Conservation (phyloP, 2,329 filamentous ascomycete species). For the Plectosphaerella sp. region DNA sequence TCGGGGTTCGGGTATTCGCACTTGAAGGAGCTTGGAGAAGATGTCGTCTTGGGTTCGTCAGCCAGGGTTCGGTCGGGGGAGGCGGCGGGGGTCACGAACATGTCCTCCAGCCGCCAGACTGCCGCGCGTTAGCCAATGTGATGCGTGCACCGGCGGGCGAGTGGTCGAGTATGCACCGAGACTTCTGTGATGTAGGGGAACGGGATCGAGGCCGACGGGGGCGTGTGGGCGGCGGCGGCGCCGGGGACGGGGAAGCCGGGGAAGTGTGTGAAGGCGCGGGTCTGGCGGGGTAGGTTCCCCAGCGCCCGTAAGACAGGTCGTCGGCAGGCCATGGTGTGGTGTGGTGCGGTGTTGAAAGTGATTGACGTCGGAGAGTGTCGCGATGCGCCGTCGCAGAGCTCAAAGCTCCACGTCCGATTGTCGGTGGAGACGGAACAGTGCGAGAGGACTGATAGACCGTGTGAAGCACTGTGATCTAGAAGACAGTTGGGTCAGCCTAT, state of each 20-base stretch:
- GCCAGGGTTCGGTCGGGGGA: not conserved
- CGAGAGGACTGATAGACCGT: too few relatives aligned
- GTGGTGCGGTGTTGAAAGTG: not conserved
- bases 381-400: not conserved
- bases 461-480: too few relatives aligned
- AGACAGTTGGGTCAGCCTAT: too few relatives aligned
- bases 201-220: slow-evolving; percentile 38
- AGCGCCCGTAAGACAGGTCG: slow-evolving; percentile 26
- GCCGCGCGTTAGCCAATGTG: slow-evolving; percentile 21
- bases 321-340: slow-evolving; percentile 28
- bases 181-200: slow-evolving; percentile 57
- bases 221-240: slow-evolving; percentile 7
- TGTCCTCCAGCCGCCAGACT: slow-evolving; percentile 75
- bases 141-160: not conserved
- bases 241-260: slow-evolving; percentile 22
- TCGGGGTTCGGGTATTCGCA: slow-evolving; percentile 24
- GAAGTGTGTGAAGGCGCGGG: slow-evolving; percentile 38
- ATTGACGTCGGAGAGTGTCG: too few relatives aligned
- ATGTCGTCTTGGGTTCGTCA: slow-evolving; percentile 59
- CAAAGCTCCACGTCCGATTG: too few relatives aligned
- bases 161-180: slow-evolving; percentile 31
- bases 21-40: slow-evolving; percentile 75
- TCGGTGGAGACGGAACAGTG: too few relatives aligned
- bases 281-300: slow-evolving; percentile 25
- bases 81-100: slow-evolving; percentile 49